Percentiles rank a stretch among this genome's conserved stretches.
Evolutionary conservation across 1,284 basidiomycete genomes (phyloP).

Genomic region (Xanthoconium separans): DNA sequence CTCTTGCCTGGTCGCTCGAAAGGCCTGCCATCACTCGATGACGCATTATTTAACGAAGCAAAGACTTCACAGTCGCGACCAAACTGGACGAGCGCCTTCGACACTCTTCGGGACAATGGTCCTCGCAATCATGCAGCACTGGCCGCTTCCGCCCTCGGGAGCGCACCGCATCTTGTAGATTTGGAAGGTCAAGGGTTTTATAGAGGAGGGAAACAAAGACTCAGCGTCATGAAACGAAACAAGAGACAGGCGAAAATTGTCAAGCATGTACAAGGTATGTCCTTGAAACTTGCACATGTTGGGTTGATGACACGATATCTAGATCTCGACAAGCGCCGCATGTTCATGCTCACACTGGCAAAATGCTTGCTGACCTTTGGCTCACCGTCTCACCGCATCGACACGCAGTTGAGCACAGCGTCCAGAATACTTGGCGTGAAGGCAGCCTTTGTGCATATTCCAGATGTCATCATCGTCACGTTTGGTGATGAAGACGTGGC

Average conservation of each 20-base stretch:
- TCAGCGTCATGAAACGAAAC: conserved; percentile 23
- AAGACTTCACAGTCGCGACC: conserved; percentile 26
- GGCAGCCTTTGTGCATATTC: conserved; percentile 80
- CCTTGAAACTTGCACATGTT: not conserved
- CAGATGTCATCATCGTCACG: conserved; percentile 75
- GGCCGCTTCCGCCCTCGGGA: conserved; percentile 1
- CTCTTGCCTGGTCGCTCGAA: conserved; percentile 17
- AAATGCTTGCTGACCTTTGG: conserved; percentile 81
- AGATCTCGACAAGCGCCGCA: conserved; percentile 68
- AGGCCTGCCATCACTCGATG: conserved; percentile 18
- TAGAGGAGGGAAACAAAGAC: conserved; percentile 28
- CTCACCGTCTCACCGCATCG: conserved; percentile 84
- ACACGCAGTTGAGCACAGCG: conserved; percentile 69
- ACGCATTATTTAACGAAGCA: conserved; percentile 27
- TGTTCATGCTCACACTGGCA: conserved; percentile 78
- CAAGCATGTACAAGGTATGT: conserved; percentile 36
- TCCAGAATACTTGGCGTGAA: conserved; percentile 53
- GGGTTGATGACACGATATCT: conserved; percentile 4
- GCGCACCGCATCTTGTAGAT: conserved; percentile 8
- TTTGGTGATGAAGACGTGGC: conserved; percentile 63
- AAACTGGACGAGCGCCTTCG: conserved; percentile 27
- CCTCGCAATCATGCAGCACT: conserved; percentile 19
- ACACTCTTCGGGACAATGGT: conserved; percentile 17
- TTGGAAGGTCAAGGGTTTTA: conserved; percentile 29
- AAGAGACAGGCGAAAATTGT: conserved; percentile 24